Evolutionary conservation across 805 yeast genomes (phyloP).

Genomic region (Starmerella potacharoeniae): DNA sequence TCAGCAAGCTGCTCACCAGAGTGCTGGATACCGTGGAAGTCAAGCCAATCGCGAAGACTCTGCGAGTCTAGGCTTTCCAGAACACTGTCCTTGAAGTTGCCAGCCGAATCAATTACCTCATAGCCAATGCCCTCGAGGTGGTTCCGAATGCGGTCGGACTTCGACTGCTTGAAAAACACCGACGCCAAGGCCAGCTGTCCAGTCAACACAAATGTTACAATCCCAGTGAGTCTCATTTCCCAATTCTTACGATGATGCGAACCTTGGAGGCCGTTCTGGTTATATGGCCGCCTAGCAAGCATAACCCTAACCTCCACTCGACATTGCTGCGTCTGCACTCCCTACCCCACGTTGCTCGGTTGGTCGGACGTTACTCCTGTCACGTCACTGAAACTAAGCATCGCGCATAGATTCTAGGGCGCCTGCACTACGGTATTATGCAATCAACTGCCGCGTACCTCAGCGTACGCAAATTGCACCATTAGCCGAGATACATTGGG

Average conservation of each 20-base stretch:
- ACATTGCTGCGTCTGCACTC: background rate
- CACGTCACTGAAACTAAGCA: background rate
- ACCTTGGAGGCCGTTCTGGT: background rate
- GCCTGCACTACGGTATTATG: too few relatives aligned
- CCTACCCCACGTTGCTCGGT: slow-evolving; percentile 1
- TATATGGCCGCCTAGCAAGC: background rate
- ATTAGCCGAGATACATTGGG: background rate
- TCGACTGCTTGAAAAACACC: slow-evolving; percentile 16
- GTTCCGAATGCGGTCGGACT: slow-evolving; percentile 24
- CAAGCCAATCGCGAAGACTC: slow-evolving; percentile 36
- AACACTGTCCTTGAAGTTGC: slow-evolving; percentile 30
- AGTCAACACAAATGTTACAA: background rate
- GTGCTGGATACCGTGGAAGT: slow-evolving; percentile 29
- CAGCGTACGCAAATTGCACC: too few relatives aligned
- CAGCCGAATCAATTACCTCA: slow-evolving; percentile 30
- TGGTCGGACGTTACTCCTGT: background rate
- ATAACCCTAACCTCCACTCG: background rate
- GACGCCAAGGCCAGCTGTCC: slow-evolving; percentile 9
- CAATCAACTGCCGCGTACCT: too few relatives aligned
- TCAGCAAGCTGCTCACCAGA: slow-evolving; percentile 21
- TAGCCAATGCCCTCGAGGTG: slow-evolving; percentile 28
- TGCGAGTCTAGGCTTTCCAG: slow-evolving; percentile 34
- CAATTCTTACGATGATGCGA: background rate
- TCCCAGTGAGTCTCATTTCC: slow-evolving; percentile 1
- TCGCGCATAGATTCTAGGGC: background rate